A percentile compares a stretch with the other conserved stretches of the same genome.
These are phyloP conservation scores for Geosmithia morbida DNA, from an alignment of 2,329 filamentous ascomycete genomes.

Conservation along the genomic window DNA sequence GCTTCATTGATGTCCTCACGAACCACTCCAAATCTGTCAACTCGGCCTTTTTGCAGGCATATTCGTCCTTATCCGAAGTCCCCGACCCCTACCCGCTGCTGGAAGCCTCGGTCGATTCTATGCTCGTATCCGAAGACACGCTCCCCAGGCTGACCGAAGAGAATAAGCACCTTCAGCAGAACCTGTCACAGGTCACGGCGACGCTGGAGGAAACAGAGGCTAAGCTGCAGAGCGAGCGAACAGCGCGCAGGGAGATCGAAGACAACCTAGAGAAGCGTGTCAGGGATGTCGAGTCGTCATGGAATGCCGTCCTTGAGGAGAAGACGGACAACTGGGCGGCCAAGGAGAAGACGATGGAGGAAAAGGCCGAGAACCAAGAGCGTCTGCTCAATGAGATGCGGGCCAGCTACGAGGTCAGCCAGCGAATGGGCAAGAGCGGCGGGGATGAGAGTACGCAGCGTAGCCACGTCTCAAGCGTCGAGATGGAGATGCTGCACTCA, in stretches of 20 bases:
- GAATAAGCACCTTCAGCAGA: constrained; percentile 74
- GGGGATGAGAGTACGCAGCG: constrained; percentile 43
- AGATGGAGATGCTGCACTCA: constrained; percentile 84
- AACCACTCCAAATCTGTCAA: constrained; percentile 93
- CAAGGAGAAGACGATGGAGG: constrained; percentile 80
- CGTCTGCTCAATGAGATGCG: constrained; percentile 86
- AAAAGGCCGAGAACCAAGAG: constrained; percentile 91
- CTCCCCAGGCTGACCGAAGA: constrained; percentile 80
- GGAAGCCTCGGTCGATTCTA: constrained; percentile 88
- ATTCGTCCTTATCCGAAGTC: constrained; percentile 86
- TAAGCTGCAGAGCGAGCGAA: constrained; percentile 64
- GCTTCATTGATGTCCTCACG: constrained; percentile 90
- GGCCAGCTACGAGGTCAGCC: constrained; percentile 91
- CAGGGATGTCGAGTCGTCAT: constrained; percentile 81
- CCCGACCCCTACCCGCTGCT: constrained; percentile 93
- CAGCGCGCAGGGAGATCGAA: constrained; percentile 60
- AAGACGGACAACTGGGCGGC: constrained; percentile 94
- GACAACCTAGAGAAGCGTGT: constrained; percentile 63
- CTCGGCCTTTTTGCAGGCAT: constrained; percentile 82
- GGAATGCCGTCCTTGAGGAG: constrained; percentile 80
- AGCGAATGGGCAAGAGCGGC: constrained; percentile 65
- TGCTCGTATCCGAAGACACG: constrained; percentile 84
- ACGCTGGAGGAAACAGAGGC: constrained; percentile 76
- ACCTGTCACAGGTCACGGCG: constrained; percentile 56
- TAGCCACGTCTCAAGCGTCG: constrained; percentile 65